Evolutionary conservation across 2,329 filamentous ascomycete genomes (phyloP).

Genomic region (Simplicillium aogashimaense): DNA sequence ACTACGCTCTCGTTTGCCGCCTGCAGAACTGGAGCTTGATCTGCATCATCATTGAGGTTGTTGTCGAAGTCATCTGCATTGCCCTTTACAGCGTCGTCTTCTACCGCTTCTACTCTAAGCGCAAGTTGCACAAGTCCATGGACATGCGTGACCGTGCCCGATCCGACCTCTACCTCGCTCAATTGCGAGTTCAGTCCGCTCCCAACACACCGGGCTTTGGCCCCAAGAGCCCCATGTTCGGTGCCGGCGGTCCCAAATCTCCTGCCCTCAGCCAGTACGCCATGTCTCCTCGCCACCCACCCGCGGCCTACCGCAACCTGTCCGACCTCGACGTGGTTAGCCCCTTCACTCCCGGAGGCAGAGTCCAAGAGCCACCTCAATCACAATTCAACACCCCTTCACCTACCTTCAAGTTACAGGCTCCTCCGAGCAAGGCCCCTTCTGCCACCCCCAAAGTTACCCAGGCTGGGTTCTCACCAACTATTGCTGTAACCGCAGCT

Average conservation of each 20-base stretch:
- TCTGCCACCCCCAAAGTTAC: conserved; percentile 62
- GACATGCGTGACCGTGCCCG: conserved; percentile 87
- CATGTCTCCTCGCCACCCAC: conserved; percentile 52
- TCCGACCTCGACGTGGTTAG: conserved; percentile 30
- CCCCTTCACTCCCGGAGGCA: conserved; percentile 43
- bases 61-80: conserved; percentile 86
- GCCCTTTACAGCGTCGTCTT: conserved; percentile 89
- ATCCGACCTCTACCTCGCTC: conserved; percentile 87
- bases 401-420: conserved; percentile 71
- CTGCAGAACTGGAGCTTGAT: conserved; percentile 91
- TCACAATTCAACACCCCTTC: conserved; percentile 46
- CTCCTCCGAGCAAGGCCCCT: conserved; percentile 71
- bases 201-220: conserved; percentile 90
- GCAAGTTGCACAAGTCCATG: conserved; percentile 93
- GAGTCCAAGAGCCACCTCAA: conserved; percentile 46
- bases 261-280: conserved; percentile 37
- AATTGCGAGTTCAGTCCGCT: conserved; percentile 74
- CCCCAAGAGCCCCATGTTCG: conserved; percentile 50
- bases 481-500: conserved; percentile 25
- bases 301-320: conserved; percentile 42
- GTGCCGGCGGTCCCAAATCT: conserved; percentile 20
- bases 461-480: conserved; percentile 52
- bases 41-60: conserved; percentile 94
- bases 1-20: conserved; percentile 86
- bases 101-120: conserved; percentile 96